These are phyloP conservation scores for Alternaria brassicae DNA, from an alignment of 2,329 filamentous ascomycete genomes.

Conservation along the genomic window DNA sequence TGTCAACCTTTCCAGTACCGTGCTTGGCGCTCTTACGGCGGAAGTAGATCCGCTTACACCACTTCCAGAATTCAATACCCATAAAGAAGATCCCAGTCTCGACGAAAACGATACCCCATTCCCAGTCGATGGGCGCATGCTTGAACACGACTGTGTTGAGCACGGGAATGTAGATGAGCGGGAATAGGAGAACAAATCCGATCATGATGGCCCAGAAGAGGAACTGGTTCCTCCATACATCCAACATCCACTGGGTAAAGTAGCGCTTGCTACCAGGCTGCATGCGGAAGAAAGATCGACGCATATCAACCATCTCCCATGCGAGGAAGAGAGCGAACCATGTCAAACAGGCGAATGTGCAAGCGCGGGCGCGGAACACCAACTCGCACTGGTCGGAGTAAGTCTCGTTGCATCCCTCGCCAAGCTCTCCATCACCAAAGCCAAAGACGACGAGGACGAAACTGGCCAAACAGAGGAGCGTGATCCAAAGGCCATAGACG, in stretches of 20 bases:
- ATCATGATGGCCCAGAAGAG: slow-evolving; percentile 55
- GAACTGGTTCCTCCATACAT: slow-evolving; percentile 76
- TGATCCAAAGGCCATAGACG: slow-evolving; percentile 50
- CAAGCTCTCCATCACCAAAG: slow-evolving; percentile 45
- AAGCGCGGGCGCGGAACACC: slow-evolving; percentile 66
- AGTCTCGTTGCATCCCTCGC: slow-evolving; percentile 44
- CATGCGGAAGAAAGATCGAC: slow-evolving; percentile 78
- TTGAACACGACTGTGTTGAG: slow-evolving; percentile 71
- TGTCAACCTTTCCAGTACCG: slow-evolving; percentile 15
- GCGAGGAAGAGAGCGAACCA: slow-evolving; percentile 80
- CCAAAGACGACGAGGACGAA: slow-evolving; percentile 48
- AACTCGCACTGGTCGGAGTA: slow-evolving; percentile 44
- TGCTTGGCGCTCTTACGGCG: slow-evolving; percentile 28
- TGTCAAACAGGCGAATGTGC: slow-evolving; percentile 75
- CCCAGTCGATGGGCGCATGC: slow-evolving; percentile 70
- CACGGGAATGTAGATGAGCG: slow-evolving; percentile 68
- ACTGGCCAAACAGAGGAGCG: slow-evolving; percentile 38
- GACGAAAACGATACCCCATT: slow-evolving; percentile 73
- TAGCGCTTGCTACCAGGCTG: slow-evolving; percentile 64
- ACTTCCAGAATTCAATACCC: slow-evolving; percentile 73
- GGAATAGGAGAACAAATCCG: slow-evolving; percentile 57
- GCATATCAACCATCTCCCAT: slow-evolving; percentile 78
- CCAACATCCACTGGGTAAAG: slow-evolving; percentile 65
- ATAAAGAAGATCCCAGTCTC: slow-evolving; percentile 67
- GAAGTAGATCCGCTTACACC: slow-evolving; percentile 62